A percentile compares a stretch with the other conserved stretches of the same genome.
Evolutionary conservation across 1,284 basidiomycete species (phyloP).

Genomic region (Trichosporon sp.): DNA sequence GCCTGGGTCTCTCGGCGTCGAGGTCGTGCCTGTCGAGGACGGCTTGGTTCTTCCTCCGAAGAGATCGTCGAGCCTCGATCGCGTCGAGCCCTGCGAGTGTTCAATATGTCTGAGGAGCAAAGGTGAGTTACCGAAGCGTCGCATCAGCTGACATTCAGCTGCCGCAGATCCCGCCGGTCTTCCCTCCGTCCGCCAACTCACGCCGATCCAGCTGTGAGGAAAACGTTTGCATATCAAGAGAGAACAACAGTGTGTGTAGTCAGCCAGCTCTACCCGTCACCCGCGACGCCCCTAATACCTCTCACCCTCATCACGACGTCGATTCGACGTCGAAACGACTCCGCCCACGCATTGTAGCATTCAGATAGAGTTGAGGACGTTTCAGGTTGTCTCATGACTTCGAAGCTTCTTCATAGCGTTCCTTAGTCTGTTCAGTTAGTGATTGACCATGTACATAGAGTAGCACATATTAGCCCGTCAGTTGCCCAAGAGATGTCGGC

Average conservation of each 20-base stretch:
- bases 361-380: neutral
- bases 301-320: neutral
- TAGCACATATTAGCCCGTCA: neutral
- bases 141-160: neutral
- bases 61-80: neutral
- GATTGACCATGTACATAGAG: neutral
- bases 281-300: neutral
- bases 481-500: neutral
- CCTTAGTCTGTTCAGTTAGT: constrained; percentile 6
- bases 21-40: neutral
- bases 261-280: neutral
- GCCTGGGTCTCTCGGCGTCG: neutral
- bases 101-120: neutral
- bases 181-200: neutral
- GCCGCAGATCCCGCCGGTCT: neutral
- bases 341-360: neutral
- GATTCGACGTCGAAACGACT: neutral
- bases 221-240: neutral
- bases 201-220: neutral
- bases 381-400: neutral
- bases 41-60: neutral
- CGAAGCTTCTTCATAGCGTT: constrained; percentile 4
- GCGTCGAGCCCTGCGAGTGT: neutral
- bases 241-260: constrained; percentile 6
- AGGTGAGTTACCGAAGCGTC: neutral